Percentiles rank a stretch among this genome's conserved stretches.
phyloP scores from a whole-genome alignment of 2,329 filamentous ascomycete species.

The Aspergillus awamori region DNA sequence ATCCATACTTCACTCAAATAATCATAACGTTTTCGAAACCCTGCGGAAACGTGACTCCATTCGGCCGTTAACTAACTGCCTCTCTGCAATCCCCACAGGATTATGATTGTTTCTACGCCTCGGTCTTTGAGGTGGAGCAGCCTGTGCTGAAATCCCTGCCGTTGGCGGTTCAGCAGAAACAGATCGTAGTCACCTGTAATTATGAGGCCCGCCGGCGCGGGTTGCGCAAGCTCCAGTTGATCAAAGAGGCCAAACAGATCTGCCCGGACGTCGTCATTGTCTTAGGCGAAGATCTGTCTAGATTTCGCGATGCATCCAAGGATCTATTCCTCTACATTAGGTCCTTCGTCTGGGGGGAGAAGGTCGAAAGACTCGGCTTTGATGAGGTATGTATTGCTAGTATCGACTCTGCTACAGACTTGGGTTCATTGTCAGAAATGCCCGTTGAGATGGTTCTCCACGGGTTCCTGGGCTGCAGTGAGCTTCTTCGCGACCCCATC shows the following conservation, averaged over 20 bases:
- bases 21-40: neutral
- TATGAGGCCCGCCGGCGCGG: conserved; percentile 77
- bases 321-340: conserved; percentile 73
- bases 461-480: neutral
- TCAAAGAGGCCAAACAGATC: conserved; percentile 75
- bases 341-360: conserved; percentile 74
- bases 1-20: neutral
- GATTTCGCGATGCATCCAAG: conserved; percentile 86
- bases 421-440: neutral
- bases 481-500: neutral
- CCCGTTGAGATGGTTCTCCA: neutral
- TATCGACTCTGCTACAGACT: no score
- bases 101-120: conserved; percentile 84
- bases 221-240: conserved; percentile 76
- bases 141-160: conserved; percentile 72
- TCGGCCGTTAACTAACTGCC: neutral
- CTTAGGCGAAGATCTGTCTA: conserved; percentile 81
- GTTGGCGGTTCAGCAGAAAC: conserved; percentile 87
- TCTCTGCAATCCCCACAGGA: conserved; percentile 35
- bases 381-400: conserved; percentile 69
- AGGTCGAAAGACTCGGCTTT: conserved; percentile 80
- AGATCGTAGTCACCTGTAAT: conserved; percentile 91
- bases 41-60: neutral
- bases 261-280: conserved; percentile 86
- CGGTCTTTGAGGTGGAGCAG: conserved; percentile 80